Evolutionary conservation across 768 basidiomycete species (phyloP).

Genomic region (Trametes coccinea): DNA sequence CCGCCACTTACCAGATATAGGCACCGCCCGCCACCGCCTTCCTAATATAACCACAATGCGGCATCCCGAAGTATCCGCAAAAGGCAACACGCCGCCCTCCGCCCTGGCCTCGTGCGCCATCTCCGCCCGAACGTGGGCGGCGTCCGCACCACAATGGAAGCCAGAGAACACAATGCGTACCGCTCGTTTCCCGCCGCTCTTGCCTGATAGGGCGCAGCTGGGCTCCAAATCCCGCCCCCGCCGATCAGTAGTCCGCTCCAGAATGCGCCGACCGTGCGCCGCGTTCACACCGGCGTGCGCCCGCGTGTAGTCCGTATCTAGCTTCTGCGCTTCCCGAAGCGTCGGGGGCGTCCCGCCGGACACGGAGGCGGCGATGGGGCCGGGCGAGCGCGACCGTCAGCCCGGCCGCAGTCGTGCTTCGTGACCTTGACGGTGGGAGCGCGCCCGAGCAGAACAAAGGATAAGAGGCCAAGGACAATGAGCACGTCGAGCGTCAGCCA

Average conservation of each 20-base stretch:
- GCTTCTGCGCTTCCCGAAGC: constrained; percentile 9
- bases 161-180: background rate
- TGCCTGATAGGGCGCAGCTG: constrained; percentile 3
- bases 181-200: constrained; percentile 1
- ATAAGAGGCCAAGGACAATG: background rate
- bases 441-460: background rate
- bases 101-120: constrained; percentile 12
- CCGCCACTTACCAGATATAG: constrained; percentile 12
- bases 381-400: background rate
- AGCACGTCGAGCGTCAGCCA: background rate
- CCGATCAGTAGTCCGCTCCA: constrained; percentile 1
- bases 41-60: background rate
- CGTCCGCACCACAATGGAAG: background rate
- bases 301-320: background rate
- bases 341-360: constrained; percentile 2
- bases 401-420: background rate
- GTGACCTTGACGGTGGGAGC: background rate
- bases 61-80: constrained; percentile 1
- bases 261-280: constrained; percentile 1
- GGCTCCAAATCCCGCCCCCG: background rate
- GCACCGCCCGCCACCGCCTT: background rate
- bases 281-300: background rate
- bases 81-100: constrained; percentile 4
- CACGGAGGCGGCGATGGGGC: background rate
- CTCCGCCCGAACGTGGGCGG: constrained; percentile 6